Evolutionary conservation across 2,329 filamentous ascomycete genomes (phyloP), one percentile per base, ranked within the genome.

Genomic region (Biscogniauxia mediterranea): DNA sequence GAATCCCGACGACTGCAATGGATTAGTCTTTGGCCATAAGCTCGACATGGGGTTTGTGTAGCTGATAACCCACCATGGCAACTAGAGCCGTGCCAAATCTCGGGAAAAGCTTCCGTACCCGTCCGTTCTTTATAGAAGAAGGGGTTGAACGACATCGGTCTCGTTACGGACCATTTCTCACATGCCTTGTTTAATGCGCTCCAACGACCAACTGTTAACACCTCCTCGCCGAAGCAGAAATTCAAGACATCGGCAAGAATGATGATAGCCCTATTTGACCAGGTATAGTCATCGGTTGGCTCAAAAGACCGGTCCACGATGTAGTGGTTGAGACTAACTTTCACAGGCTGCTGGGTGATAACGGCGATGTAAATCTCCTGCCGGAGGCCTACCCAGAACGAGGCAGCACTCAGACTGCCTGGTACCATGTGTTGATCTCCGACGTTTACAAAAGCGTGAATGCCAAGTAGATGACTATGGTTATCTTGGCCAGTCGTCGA

Each of bases 181-280:
- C 79, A 78, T 60, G 80, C 81, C 5, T 77, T 71, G 11, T 79
- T 72, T 13, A 87, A 73, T 23, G 77, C 74, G 6, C 70, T 74
- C 76, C 83, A 85, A 20, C 72, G 69, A 63, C 61, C 63, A 52
- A 56, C 72, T 63, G 60, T 75, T 64, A 68, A 70, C 64, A 73
- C 70, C 17, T 67, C 70, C 17, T 79, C 74, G 1, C 80, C 79
- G 65, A 88, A 89, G 69, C 86, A 89, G 66, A 82, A 87, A 62
- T 87, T 84, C 17, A 89, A 74, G 1, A 88, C 83, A 63, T 88
- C 84, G n/a, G 85, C 85, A 58, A 85, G 85, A 66, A 86, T 83
- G 2, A 86, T 80, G 0, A 89, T 80, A 17, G 86, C 83, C 17
- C 85, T 79, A 69, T 88, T 87, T 1, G 85, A 82, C 85, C 85